These are phyloP conservation scores for Curvularia eragrostidis DNA, from an alignment of 2,329 filamentous ascomycete genomes.

Conservation along the genomic window DNA sequence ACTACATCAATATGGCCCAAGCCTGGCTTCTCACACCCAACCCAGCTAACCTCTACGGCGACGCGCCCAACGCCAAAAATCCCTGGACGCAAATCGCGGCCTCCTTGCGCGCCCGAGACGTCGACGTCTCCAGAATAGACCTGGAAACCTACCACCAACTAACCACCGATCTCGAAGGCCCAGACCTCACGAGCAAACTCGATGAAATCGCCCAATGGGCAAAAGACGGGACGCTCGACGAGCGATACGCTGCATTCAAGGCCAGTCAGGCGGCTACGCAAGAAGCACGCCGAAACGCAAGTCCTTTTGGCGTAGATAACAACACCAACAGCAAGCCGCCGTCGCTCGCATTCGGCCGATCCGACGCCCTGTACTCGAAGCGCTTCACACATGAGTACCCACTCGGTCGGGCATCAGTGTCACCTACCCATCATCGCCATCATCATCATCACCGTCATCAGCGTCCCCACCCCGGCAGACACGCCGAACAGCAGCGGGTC, in stretches of 20 bases:
- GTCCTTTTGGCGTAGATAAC: neutral
- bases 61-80: neutral
- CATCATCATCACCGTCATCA: neutral
- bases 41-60: neutral
- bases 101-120: neutral
- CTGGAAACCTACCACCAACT: neutral
- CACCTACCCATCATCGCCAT: neutral
- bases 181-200: neutral
- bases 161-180: neutral
- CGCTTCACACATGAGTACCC: constrained; percentile 8
- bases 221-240: neutral
- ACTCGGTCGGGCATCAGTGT: neutral
- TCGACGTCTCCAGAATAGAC: constrained; percentile 5
- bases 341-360: neutral
- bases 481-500: neutral
- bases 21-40: neutral
- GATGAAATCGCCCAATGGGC: neutral
- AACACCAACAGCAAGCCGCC: neutral
- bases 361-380: constrained; percentile 1
- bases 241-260: neutral
- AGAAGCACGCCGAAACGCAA: neutral
- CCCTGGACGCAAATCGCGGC: neutral
- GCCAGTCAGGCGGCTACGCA: neutral
- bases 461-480: neutral
- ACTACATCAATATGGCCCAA: neutral